Conservation (phyloP, 495 filamentous ascomycete species). For the Parathielavia hyrcaniae region DNA sequence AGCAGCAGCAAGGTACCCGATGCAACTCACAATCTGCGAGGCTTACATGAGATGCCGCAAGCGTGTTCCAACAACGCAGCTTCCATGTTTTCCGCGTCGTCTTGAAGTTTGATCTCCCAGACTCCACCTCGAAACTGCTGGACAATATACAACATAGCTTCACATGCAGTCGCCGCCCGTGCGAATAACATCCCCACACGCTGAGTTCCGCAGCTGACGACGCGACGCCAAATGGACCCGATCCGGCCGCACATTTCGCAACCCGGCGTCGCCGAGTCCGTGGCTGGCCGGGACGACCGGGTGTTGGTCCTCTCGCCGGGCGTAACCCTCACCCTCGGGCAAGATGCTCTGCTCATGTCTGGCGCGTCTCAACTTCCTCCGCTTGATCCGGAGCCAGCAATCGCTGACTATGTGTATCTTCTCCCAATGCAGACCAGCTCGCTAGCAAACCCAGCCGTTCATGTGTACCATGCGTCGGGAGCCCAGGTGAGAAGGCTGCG, state of each 20-base stretch:
- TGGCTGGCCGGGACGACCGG: not conserved
- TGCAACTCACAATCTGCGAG: not conserved
- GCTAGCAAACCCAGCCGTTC: conserved; percentile 21
- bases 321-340: conserved; percentile 24
- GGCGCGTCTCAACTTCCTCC: conserved; percentile 11
- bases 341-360: conserved; percentile 22
- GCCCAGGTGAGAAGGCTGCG: conserved; percentile 18
- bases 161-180: conserved; percentile 5
- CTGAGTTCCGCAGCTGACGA: not conserved
- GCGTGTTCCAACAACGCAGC: not conserved
- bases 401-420: not conserved
- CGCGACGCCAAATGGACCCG: conserved; percentile 11
- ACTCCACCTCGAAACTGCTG: no score
- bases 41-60: no score
- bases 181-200: not conserved
- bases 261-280: not conserved
- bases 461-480: conserved; percentile 16
- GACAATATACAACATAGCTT: not conserved
- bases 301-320: conserved; percentile 27
- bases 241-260: not conserved
- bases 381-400: no score
- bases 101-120: no score
- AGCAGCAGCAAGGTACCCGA: conserved; percentile 5
- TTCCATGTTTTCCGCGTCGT: no score
- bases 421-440: conserved; percentile 17